Evolutionary conservation across 257 asterid species (phyloP).

Genomic region (Solanum virginianum): DNA sequence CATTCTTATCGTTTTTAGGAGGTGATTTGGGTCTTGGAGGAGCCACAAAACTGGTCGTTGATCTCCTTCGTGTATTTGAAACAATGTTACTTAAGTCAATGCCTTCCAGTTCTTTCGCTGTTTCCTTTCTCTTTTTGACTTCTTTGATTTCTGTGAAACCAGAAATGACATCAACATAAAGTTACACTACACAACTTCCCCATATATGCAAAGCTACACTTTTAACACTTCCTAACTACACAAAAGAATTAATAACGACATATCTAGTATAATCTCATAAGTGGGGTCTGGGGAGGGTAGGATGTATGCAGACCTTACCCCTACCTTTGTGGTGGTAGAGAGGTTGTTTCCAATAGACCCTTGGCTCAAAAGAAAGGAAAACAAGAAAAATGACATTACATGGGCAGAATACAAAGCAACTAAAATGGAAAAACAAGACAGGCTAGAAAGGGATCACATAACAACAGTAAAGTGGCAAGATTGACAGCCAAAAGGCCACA

Average conservation of each 20-base stretch:
- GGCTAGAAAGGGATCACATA: not conserved
- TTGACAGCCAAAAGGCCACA: not conserved
- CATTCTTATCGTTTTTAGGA: constrained; percentile 23
- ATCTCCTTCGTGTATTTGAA: constrained; percentile 85
- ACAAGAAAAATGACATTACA: not conserved
- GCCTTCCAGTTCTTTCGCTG: constrained; percentile 92
- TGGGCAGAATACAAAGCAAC: not conserved
- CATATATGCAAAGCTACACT: not conserved
- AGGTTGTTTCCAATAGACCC: not conserved
- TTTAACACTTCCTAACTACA: not conserved
- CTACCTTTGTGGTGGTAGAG: not conserved
- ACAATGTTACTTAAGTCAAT: constrained; percentile 87
- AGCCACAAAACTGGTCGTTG: constrained; percentile 47
- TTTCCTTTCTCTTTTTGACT: constrained; percentile 76
- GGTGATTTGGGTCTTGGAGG: constrained; percentile 36
- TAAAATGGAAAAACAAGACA: not conserved
- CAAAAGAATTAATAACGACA: not conserved
- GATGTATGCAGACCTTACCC: not conserved
- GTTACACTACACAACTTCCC: not conserved
- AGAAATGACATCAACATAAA: not conserved
- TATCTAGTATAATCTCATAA: not conserved
- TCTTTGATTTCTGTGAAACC: constrained; percentile 61
- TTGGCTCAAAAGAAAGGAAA: not conserved
- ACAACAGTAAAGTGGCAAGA: not conserved
- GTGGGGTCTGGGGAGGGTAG: not conserved